Conservation (phyloP, 2,329 filamentous ascomycete species). For the Botrytis deweyae region DNA sequence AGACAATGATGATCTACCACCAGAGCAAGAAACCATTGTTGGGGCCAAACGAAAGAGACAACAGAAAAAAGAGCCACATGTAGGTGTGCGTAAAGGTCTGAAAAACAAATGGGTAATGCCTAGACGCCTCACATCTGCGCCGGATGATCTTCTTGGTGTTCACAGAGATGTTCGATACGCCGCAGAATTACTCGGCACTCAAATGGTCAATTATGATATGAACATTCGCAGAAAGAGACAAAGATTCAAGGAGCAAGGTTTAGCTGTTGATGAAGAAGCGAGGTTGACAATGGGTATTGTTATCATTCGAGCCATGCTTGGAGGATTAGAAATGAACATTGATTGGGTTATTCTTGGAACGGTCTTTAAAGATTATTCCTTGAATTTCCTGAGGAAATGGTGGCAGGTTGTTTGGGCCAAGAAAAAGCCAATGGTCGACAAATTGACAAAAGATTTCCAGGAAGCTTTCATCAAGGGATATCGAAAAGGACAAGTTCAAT, state of each 20-base stretch:
- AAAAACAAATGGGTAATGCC: conserved; percentile 21
- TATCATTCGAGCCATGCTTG: conserved; percentile 56
- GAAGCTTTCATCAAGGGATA: conserved; percentile 65
- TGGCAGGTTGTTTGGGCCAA: conserved; percentile 55
- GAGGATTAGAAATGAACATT: conserved; percentile 57
- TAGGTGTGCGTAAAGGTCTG: conserved; percentile 19
- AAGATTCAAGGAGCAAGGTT: conserved; percentile 37
- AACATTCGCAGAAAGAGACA: conserved; percentile 18
- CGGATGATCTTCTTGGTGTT: conserved; percentile 20
- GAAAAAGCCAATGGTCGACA: conserved; percentile 53
- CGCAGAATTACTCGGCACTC: conserved; percentile 18
- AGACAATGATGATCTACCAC: conserved; percentile 33
- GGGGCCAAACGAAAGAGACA: conserved; percentile 4
- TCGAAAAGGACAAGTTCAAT: conserved; percentile 57
- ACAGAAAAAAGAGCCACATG: conserved; percentile 11
- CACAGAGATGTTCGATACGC: conserved; percentile 20
- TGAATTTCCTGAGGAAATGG: conserved; percentile 53
- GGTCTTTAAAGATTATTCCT: conserved; percentile 54
- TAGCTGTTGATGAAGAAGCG: conserved; percentile 45
- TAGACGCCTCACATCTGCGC: conserved; percentile 19
- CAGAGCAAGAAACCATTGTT: conserved; percentile 8
- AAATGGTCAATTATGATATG: conserved; percentile 20
- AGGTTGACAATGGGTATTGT: conserved; percentile 58
- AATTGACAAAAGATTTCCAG: conserved; percentile 63
- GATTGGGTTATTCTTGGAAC: conserved; percentile 61